Conservation (phyloP, 352 stramenopile genomes). For the Phytophthora citricola region DNA sequence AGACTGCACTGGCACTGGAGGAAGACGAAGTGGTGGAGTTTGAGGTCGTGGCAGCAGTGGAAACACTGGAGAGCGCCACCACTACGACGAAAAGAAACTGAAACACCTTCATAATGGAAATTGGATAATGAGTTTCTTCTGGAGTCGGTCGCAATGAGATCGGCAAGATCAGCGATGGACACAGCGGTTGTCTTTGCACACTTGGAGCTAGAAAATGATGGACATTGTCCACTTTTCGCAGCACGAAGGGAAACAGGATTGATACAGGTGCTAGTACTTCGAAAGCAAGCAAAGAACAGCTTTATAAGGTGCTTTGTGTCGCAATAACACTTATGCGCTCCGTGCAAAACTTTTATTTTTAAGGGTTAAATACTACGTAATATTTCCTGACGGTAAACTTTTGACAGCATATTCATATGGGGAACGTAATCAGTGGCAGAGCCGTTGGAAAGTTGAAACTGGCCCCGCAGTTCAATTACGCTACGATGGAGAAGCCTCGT, state of each 20-base stretch:
- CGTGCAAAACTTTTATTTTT: no score
- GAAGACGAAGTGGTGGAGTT: neutral
- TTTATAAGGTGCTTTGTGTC: no score
- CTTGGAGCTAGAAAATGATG: slow-evolving; percentile 5
- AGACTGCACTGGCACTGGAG: neutral
- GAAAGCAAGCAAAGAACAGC: no score
- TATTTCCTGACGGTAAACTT: no score
- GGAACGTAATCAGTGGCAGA: no score
- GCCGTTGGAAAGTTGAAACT: no score
- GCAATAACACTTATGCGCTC: no score
- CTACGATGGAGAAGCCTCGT: neutral
- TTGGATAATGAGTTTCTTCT: neutral
- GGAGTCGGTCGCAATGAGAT: neutral
- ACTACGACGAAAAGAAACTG: slow-evolving; percentile 12
- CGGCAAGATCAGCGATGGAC: neutral
- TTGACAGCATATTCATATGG: no score
- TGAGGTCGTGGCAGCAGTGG: slow-evolving; percentile 1
- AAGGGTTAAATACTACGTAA: no score
- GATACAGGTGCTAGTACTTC: neutral
- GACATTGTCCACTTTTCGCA: neutral
- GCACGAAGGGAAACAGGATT: neutral
- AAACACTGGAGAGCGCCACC: slow-evolving; percentile 12
- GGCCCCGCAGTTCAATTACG: neutral
- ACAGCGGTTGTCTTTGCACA: slow-evolving; percentile 4
- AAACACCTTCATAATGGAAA: slow-evolving; percentile 26